Evolutionary conservation across 768 basidiomycete genomes (phyloP).

Genomic region (Lactifluus rugatus): DNA sequence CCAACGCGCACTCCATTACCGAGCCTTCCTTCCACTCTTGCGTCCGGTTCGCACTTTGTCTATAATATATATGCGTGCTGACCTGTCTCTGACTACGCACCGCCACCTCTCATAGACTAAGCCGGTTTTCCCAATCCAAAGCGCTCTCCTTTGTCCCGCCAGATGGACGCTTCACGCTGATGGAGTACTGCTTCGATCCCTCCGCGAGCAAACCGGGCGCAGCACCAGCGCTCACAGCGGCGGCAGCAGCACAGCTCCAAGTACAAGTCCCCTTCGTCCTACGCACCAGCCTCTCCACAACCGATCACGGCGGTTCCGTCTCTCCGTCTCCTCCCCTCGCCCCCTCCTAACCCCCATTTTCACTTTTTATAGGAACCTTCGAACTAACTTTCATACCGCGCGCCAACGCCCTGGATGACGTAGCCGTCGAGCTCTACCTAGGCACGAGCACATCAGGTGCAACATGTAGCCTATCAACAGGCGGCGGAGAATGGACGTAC

Average conservation of each 20-base stretch:
- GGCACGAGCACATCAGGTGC: constrained; percentile 66
- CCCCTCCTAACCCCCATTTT: constrained; percentile 20
- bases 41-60: constrained; percentile 63
- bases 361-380: constrained; percentile 38
- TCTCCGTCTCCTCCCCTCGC: background rate
- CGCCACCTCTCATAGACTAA: constrained; percentile 41
- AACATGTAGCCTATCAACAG: constrained; percentile 56
- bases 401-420: constrained; percentile 57
- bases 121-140: constrained; percentile 69
- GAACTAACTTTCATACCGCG: constrained; percentile 30
- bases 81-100: background rate
- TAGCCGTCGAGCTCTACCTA: constrained; percentile 62
- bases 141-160: constrained; percentile 87
- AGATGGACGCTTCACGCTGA: constrained; percentile 77
- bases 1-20: constrained; percentile 29
- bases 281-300: constrained; percentile 27
- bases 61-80: background rate
- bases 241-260: constrained; percentile 19
- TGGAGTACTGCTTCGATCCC: constrained; percentile 68
- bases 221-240: constrained; percentile 34
- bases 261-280: constrained; percentile 29
- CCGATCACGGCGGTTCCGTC: constrained; percentile 35
- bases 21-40: constrained; percentile 91
- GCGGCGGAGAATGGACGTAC: constrained; percentile 69
- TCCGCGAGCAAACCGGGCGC: constrained; percentile 24